These are phyloP conservation scores for Penicillium occitanis DNA, from an alignment of 2,329 filamentous ascomycete genomes.

Conservation along the genomic window DNA sequence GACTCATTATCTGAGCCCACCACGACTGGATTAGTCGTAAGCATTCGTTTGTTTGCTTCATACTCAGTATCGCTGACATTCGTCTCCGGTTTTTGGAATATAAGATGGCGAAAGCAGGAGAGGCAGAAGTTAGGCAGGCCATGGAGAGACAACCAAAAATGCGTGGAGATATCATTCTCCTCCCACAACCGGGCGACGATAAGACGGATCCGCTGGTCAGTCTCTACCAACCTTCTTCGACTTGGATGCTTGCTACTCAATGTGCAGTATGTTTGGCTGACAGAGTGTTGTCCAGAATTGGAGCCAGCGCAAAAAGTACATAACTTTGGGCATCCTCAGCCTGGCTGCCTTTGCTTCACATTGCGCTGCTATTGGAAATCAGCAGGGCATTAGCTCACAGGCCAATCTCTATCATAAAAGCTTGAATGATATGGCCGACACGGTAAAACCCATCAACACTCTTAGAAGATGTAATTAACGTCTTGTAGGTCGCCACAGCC, in stretches of 20 bases:
- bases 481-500: slow-evolving; percentile 11
- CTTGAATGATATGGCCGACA: slow-evolving; percentile 23
- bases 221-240: not conserved
- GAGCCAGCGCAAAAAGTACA: slow-evolving; percentile 19
- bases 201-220: slow-evolving; percentile 16
- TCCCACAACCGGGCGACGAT: slow-evolving; percentile 18
- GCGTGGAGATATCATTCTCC: slow-evolving; percentile 17
- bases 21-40: not conserved
- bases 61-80: not conserved
- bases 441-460: slow-evolving; percentile 7
- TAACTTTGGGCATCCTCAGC: slow-evolving; percentile 12
- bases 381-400: slow-evolving; percentile 22
- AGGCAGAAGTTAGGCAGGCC: not conserved
- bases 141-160: slow-evolving; percentile 13
- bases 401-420: slow-evolving; percentile 24
- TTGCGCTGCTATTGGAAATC: slow-evolving; percentile 16
- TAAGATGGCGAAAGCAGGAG: not conserved
- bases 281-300: slow-evolving; percentile 11
- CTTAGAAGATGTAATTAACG: not conserved
- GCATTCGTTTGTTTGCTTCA: not conserved
- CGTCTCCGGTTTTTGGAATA: not conserved
- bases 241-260: not conserved
- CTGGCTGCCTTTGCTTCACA: slow-evolving; percentile 17
- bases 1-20: not conserved
- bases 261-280: not conserved